These are phyloP conservation scores for Acacia crassicarpa DNA, from an alignment of 306 rosid species.

Conservation along the genomic window DNA sequence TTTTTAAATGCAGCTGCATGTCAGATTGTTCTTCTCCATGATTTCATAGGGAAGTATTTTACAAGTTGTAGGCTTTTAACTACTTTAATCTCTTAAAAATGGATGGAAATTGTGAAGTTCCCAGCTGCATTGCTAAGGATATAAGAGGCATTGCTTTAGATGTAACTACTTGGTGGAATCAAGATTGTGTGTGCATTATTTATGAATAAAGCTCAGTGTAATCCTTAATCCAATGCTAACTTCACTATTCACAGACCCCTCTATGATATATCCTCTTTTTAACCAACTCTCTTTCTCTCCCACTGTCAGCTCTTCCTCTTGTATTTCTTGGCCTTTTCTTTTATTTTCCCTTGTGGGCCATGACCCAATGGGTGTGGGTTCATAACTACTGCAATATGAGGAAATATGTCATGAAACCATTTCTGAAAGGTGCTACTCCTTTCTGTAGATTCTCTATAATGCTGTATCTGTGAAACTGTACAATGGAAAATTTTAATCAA, in stretches of 20 bases:
- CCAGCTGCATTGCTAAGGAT: too few relatives aligned
- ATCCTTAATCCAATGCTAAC: too few relatives aligned
- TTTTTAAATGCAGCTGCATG: not conserved
- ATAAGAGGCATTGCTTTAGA: not conserved
- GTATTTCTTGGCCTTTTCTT: not conserved
- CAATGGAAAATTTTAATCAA: not conserved
- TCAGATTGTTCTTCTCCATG: not conserved
- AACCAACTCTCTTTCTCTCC: not conserved
- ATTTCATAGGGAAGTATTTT: constrained; percentile 10
- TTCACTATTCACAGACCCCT: not conserved
- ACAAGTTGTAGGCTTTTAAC: not conserved
- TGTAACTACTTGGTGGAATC: not conserved
- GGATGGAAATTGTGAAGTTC: not conserved
- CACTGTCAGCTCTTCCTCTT: not conserved
- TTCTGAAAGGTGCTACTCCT: constrained; percentile 5
- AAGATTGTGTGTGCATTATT: too few relatives aligned
- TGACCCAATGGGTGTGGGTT: not conserved
- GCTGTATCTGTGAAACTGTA: not conserved
- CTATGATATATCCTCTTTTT: not conserved
- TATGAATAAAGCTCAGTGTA: too few relatives aligned
- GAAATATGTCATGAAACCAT: not conserved
- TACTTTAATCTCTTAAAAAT: not conserved
- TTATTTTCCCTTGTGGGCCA: not conserved
- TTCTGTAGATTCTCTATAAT: constrained; percentile 9
- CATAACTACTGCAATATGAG: too few relatives aligned